Evolutionary conservation across 2,329 filamentous ascomycete species (phyloP).

Genomic region (Fusarium kyushuense): DNA sequence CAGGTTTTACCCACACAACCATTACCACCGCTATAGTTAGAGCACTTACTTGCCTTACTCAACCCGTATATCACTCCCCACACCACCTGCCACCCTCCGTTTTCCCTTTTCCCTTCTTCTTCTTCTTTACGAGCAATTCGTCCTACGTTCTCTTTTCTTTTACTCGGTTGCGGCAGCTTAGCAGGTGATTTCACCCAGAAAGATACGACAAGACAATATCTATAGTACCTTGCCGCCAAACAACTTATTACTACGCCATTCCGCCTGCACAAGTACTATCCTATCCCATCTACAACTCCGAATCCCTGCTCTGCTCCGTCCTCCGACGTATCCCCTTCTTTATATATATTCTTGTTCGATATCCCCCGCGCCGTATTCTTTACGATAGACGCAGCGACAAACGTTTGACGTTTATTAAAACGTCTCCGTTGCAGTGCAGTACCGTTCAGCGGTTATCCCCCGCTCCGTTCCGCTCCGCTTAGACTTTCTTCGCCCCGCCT

Average conservation of each 20-base stretch:
- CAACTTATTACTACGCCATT: constrained; percentile 1
- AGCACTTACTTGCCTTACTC: constrained; percentile 4
- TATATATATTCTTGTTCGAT: constrained; percentile 57
- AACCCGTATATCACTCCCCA: constrained; percentile 57
- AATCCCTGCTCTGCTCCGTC: constrained; percentile 60
- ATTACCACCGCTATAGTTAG: constrained; percentile 3
- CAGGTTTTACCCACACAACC: constrained; percentile 26
- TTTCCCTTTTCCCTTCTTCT: constrained; percentile 58
- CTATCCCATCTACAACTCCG: constrained; percentile 19
- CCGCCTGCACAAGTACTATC: constrained; percentile 10
- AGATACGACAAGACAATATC: constrained; percentile 36
- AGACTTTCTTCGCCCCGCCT: constrained; percentile 9
- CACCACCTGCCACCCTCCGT: constrained; percentile 49
- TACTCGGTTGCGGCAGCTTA: constrained; percentile 67
- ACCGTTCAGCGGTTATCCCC: constrained; percentile 18
- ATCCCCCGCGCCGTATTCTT: constrained; percentile 32
- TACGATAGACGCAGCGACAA: constrained; percentile 20
- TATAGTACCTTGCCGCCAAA: constrained; percentile 19
- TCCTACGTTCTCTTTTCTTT: constrained; percentile 70
- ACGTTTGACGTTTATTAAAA: constrained; percentile 21
- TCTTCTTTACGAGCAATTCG: constrained; percentile 67
- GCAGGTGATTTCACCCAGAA: constrained; percentile 64
- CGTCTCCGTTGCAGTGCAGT: constrained; percentile 19
- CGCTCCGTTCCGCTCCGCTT: constrained; percentile 33
- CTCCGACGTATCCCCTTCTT: constrained; percentile 62